Evolutionary conservation across 495 filamentous ascomycete genomes (phyloP), one percentile per base, ranked within the genome.

Genomic region (Xylaria intraflava): DNA sequence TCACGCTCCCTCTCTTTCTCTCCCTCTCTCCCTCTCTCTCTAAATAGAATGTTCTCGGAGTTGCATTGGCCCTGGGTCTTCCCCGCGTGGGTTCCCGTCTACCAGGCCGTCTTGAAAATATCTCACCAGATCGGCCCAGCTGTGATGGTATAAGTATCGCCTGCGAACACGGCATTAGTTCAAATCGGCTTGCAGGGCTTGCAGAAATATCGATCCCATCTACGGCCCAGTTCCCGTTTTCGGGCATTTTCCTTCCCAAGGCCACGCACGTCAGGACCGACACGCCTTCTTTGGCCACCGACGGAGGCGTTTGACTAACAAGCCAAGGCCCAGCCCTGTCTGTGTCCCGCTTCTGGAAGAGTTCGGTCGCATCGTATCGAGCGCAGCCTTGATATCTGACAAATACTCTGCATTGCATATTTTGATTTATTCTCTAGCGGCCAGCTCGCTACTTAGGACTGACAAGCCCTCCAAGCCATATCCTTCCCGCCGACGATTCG

Each of bases 21-120:
- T 29, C 27, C 27, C 27, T 4, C 9, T 29, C 27, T 29, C 27
- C 27, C 27, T 4, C 27, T 29, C 27, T 36, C 49, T 39, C 33
- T 36, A 51, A 52, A 45, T 52, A 52, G 50, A 45, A 52, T 29
- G 22, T n/a, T n/a, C 39, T 36, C 36, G 24, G 19, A 52, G 50
- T 45, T 38, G 50, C 50, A 52, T 52, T 46, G 22, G 22, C 50
- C 35, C 11, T n/a, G n/a, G 10, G 17, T 29, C 29, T 46, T 42
- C 41, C 49, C 50, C 41, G 22, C 50, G 30, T 29, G 11, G 17
- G 50, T 46, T 42, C 2, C 31, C 26, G 36, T 44, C 22, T 29
- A 6, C 30, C 29, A 16, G 36, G 41, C 40, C 41, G 31, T 38
- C 10, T 31, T 38, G 4, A 16, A 38, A 17, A 43, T 29, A 26